Evolutionary conservation across 768 basidiomycete genomes (phyloP).

Genomic region (Sporobolomyces phaffii): DNA sequence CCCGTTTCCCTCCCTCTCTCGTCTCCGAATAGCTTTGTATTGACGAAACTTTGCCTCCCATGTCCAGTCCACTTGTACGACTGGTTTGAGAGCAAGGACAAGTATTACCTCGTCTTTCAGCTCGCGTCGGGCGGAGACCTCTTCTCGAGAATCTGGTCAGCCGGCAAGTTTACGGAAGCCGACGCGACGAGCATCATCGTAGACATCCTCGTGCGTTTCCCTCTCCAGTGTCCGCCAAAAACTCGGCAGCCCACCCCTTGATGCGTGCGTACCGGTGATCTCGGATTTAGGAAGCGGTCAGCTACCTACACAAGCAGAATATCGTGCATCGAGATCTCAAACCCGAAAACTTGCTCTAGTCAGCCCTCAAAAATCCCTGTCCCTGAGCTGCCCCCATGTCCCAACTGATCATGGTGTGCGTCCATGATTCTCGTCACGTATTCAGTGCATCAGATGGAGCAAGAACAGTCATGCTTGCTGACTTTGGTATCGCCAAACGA

Average conservation of each 20-base stretch:
- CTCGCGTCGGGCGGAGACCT: conserved; percentile 90
- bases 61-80: conserved; percentile 95
- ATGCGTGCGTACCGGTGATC: no score
- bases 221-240: neutral
- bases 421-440: no score
- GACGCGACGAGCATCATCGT: conserved; percentile 71
- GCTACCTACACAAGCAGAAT: conserved; percentile 81
- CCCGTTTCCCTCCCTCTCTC: no score
- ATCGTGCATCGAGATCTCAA: conserved; percentile 97
- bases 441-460: conserved; percentile 48
- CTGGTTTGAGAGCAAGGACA: conserved; percentile 88
- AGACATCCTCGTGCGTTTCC: conserved; percentile 30
- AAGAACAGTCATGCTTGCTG: conserved; percentile 88
- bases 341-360: conserved; percentile 85
- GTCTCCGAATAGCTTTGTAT: no score
- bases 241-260: neutral
- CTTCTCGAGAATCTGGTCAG: conserved; percentile 75
- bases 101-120: conserved; percentile 78
- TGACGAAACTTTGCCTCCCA: no score
- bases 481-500: conserved; percentile 73
- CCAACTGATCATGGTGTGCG: no score
- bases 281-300: conserved; percentile 57
- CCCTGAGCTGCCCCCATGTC: neutral
- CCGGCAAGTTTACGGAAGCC: conserved; percentile 86
- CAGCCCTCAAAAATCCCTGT: neutral